Evolutionary conservation across 179 eudicot species (phyloP).

Genomic region (Amaranthus tricolor): DNA sequence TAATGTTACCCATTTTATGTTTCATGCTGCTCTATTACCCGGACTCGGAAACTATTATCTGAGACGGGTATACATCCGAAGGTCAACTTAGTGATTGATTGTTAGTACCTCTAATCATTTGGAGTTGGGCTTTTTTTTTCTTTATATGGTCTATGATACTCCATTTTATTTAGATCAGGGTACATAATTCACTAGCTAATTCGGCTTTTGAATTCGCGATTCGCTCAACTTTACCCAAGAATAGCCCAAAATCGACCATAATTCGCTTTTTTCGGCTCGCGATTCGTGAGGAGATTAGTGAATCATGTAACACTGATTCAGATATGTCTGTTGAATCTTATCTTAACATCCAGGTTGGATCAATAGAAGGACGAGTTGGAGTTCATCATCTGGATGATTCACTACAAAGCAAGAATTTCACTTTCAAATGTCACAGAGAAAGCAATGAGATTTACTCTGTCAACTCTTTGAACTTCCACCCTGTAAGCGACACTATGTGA

Average conservation of each 20-base stretch:
- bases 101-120: not conserved
- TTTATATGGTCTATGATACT: not conserved
- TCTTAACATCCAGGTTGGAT: slow-evolving; percentile 60
- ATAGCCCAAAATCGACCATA: no score
- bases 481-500: slow-evolving; percentile 48
- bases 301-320: not conserved
- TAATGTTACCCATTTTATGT: not conserved
- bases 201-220: no score
- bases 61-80: no score
- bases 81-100: not conserved
- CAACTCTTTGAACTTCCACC: slow-evolving; percentile 85
- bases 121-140: not conserved
- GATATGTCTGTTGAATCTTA: slow-evolving; percentile 7
- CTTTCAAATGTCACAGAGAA: slow-evolving; percentile 98
- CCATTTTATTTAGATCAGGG: not conserved
- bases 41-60: not conserved
- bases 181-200: no score
- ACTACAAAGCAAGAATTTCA: slow-evolving; percentile 73
- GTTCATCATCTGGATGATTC: slow-evolving; percentile 95
- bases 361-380: slow-evolving; percentile 96
- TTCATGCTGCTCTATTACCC: not conserved
- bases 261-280: no score
- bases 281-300: no score
- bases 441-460: slow-evolving; percentile 81
- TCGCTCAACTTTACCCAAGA: no score